Evolutionary conservation across 129 eudicot species (phyloP).

Genomic region (Chrysanthemum seticuspe): DNA sequence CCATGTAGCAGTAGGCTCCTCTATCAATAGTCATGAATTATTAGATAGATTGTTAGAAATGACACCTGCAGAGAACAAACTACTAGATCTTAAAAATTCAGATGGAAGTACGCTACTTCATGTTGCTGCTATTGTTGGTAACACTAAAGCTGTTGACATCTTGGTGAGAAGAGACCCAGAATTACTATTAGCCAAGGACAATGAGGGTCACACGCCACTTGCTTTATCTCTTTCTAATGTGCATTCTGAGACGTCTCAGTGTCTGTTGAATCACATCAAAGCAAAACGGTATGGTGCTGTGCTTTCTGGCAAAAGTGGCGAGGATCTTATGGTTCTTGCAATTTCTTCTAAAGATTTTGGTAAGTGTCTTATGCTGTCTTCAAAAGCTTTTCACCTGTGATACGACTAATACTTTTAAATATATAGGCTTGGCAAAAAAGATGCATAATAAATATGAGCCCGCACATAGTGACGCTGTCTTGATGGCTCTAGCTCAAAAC

Average conservation of each 20-base stretch:
- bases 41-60: not conserved
- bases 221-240: constrained; percentile 10
- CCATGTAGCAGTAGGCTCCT: not conserved
- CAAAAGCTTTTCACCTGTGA: too few relatives aligned
- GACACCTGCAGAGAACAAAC: not conserved
- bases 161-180: not conserved
- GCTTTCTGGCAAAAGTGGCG: not conserved
- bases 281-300: not conserved
- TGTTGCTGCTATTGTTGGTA: constrained; percentile 28
- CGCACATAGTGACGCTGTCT: not conserved
- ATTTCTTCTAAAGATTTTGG: not conserved
- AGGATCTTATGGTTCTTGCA: not conserved
- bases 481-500: constrained; percentile 4
- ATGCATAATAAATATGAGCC: fast-evolving
- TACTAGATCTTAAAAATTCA: not conserved
- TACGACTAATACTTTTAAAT: not conserved
- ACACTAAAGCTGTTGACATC: constrained; percentile 14
- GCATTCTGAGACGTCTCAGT: not conserved
- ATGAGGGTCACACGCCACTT: constrained; percentile 16
- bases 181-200: constrained; percentile 17
- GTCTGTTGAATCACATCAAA: not conserved
- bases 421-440: not conserved
- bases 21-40: not conserved
- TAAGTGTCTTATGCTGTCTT: not conserved
- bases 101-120: constrained; percentile 25